A percentile compares a stretch with the other conserved stretches of the same genome.
Conservation (phyloP, 208 protist species). For the Trypanosoma boissoni region DNA sequence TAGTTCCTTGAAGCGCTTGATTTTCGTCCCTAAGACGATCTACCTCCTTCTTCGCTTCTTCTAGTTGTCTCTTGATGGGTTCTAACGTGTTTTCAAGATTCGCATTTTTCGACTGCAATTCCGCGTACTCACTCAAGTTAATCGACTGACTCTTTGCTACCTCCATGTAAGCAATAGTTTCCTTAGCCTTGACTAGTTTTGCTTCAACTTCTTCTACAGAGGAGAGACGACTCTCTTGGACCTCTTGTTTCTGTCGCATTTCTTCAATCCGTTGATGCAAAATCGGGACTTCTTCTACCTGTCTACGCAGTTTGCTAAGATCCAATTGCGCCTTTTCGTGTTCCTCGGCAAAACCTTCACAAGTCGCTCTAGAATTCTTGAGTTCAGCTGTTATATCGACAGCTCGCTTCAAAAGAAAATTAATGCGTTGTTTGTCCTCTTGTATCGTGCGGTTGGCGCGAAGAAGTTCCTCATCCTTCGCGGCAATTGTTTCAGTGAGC, state of each 20-base stretch:
- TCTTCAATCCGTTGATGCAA: constrained; percentile 47
- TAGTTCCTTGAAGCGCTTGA: constrained; percentile 60
- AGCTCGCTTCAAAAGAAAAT: constrained; percentile 75
- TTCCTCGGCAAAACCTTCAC: constrained; percentile 47
- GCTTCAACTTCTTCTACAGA: constrained; percentile 64
- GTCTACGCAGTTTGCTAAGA: constrained; percentile 47
- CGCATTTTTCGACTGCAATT: constrained; percentile 63
- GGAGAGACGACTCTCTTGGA: constrained; percentile 57
- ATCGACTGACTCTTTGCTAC: constrained; percentile 69
- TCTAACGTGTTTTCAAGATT: constrained; percentile 70
- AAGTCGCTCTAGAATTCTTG: constrained; percentile 25
- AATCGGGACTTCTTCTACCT: constrained; percentile 39
- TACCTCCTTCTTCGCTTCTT: constrained; percentile 65
- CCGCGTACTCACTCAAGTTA: constrained; percentile 82
- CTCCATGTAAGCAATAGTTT: constrained; percentile 89
- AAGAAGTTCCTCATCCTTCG: constrained; percentile 41
- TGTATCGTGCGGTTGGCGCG: constrained; percentile 37
- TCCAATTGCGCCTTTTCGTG: constrained; percentile 44
- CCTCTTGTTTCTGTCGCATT: constrained; percentile 41
- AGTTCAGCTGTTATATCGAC: constrained; percentile 51
- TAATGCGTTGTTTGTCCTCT: constrained; percentile 80
- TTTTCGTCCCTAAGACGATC: constrained; percentile 54
- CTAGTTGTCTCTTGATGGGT: constrained; percentile 62
- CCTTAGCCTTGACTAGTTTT: constrained; percentile 79
- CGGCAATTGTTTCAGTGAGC: constrained; percentile 42